Conservation (phyloP, 2,329 filamentous ascomycete species). For the Fusarium sambucinum region DNA sequence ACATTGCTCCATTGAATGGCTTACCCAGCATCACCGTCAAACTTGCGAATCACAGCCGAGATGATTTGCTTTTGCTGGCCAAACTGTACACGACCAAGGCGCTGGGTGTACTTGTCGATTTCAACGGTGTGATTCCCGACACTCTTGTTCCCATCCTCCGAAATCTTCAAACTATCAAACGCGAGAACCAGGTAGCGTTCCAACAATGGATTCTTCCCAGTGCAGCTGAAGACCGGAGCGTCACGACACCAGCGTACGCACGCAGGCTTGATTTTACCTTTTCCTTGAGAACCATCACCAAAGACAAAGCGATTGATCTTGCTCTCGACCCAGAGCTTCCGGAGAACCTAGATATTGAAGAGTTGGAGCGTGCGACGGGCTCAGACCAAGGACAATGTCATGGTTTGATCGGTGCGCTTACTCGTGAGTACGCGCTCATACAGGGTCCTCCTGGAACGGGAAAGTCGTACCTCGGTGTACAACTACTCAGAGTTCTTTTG, state of each 20-base stretch:
- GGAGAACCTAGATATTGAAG: neutral
- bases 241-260: slow-evolving; percentile 62
- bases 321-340: neutral
- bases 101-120: slow-evolving; percentile 21
- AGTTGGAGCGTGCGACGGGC: slow-evolving; percentile 48
- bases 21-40: slow-evolving; percentile 14
- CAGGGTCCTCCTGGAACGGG: slow-evolving; percentile 79
- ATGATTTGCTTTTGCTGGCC: neutral
- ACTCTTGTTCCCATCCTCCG: slow-evolving; percentile 27
- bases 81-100: neutral
- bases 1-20: too few species aligned
- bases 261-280: slow-evolving; percentile 62
- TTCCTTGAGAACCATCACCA: slow-evolving; percentile 54
- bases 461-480: slow-evolving; percentile 71
- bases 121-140: slow-evolving; percentile 24
- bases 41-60: slow-evolving; percentile 1
- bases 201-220: slow-evolving; percentile 23
- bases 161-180: slow-evolving; percentile 21
- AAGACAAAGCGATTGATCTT: neutral
- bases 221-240: neutral
- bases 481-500: slow-evolving; percentile 66
- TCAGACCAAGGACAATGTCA: slow-evolving; percentile 66
- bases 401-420: slow-evolving; percentile 66
- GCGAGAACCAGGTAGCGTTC: slow-evolving; percentile 12
- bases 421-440: slow-evolving; percentile 67